phyloP scores from a whole-genome alignment of 768 basidiomycete species.

The Lactarius akahatsu region DNA sequence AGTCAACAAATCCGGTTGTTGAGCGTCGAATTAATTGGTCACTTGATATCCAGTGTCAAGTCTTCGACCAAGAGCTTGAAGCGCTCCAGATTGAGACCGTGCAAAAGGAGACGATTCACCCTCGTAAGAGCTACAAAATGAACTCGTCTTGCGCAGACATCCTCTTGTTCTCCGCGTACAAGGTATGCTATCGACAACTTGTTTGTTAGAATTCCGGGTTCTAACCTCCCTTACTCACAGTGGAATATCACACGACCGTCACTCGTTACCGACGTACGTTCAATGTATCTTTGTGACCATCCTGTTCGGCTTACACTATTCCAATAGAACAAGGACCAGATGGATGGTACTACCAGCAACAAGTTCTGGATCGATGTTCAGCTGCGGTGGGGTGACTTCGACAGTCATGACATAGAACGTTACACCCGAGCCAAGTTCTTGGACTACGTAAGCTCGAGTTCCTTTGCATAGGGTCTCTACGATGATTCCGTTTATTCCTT shows the following conservation, averaged over 20 bases:
- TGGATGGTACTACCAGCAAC: slow-evolving; percentile 97
- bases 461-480: background rate
- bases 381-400: slow-evolving; percentile 96
- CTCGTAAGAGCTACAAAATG: slow-evolving; percentile 99
- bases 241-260: slow-evolving; percentile 99
- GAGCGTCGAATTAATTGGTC: background rate
- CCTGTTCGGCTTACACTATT: slow-evolving; percentile 23
- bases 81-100: slow-evolving; percentile 98
- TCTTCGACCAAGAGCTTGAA: slow-evolving; percentile 98
- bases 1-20: slow-evolving; percentile 27
- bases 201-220: slow-evolving; percentile 14
- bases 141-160: slow-evolving; percentile 99
- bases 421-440: slow-evolving; percentile 99
- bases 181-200: slow-evolving; percentile 41
- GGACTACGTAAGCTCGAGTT: slow-evolving; percentile 70
- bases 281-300: background rate
- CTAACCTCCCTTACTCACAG: slow-evolving; percentile 39
- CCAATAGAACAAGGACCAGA: slow-evolving; percentile 80
- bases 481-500: slow-evolving; percentile 11
- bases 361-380: slow-evolving; percentile 99
- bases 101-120: slow-evolving; percentile 99
- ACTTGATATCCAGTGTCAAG: slow-evolving; percentile 68
- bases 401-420: slow-evolving; percentile 97
- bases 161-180: slow-evolving; percentile 92
- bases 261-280: slow-evolving; percentile 84